These are phyloP conservation scores for Beauveria scarabaeidicola DNA, from an alignment of 2,329 filamentous ascomycete species.

Conservation along the genomic window DNA sequence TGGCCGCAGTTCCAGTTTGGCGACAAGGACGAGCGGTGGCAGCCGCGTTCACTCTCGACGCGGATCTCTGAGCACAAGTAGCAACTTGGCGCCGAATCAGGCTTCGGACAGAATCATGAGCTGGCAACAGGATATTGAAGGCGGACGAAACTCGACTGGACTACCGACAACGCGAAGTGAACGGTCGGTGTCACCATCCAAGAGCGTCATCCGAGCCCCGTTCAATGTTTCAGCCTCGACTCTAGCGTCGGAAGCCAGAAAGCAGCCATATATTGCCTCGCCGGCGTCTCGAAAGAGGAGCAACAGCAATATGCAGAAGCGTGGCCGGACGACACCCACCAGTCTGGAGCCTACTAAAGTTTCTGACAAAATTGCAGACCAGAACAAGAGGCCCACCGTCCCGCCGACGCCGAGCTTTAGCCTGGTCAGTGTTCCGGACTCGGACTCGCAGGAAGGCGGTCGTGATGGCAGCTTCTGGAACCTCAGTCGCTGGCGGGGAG, in stretches of 20 bases:
- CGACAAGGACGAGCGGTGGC: constrained; percentile 41
- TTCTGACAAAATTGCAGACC: constrained; percentile 18
- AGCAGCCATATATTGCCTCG: constrained; percentile 31
- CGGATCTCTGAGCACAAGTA: constrained; percentile 40
- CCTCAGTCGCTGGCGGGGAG: constrained; percentile 42
- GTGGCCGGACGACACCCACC: neutral
- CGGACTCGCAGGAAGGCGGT: constrained; percentile 32
- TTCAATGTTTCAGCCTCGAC: constrained; percentile 29
- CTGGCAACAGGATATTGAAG: constrained; percentile 67
- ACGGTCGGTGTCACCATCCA: constrained; percentile 48
- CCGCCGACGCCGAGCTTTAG: constrained; percentile 50
- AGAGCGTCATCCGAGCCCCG: constrained; percentile 27
- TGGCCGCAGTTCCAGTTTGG: constrained; percentile 47
- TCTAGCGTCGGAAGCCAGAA: constrained; percentile 38
- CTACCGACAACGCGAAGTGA: constrained; percentile 37
- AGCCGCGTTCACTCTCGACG: constrained; percentile 42
- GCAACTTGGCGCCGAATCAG: constrained; percentile 22
- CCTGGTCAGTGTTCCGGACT: constrained; percentile 28
- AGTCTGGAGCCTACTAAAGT: neutral
- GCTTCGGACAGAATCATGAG: constrained; percentile 70
- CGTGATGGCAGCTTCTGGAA: constrained; percentile 48
- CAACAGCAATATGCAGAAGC: neutral
- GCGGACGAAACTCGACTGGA: constrained; percentile 30
- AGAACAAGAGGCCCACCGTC: constrained; percentile 21
- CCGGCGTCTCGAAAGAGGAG: constrained; percentile 17